Base-by-base conservation (phyloP, 2,329 filamentous ascomycete genomes). In the Pseudogymnoascus sp. region DNA sequence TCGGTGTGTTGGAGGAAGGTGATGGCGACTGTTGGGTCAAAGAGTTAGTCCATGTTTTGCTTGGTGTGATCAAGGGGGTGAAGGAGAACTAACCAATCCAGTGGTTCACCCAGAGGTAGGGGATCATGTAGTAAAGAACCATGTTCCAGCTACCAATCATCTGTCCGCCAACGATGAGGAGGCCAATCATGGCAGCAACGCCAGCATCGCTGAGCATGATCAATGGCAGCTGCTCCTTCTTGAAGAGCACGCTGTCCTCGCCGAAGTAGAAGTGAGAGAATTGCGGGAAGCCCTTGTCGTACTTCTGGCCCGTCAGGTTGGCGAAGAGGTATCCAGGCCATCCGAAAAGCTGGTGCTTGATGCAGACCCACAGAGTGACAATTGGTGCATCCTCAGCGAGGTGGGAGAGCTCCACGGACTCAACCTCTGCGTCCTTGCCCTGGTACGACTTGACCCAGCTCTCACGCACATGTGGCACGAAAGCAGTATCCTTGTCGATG, bases 1-100 rank as follows among this genome's bases (percentile, higher is more conserved):
- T 87, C 82, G 57, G 83, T 86, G 76, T 89, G 86, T 72, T 89
- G 86, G 13, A 89, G 82, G 71, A 86, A 89, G 41, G 86, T 89
- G 69, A 89, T 88, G 63, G 84, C 83, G n/a, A 89, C 84, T 83
- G 35, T 63, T 26, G 56, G 23, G 35, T 28, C 13, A 15, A n/a
- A 15, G 23, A 35, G 57, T 66, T 62, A 65, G 68, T 67, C 66
- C 67, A 60, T 48, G 48, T 9, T 52, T 3, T 23, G 21, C 10
- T 18, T 5, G 10, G 60, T 41, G 6, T 1, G 33, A 13, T 34
- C 3, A 7, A 12, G 3, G 13, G 21, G 39, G 38, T 6, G 23
- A 26, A 30, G 19, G 26, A 8, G 45, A 52, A 74, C 78, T 66
- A 75, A 82, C 79, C 75, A 38, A 88, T 76, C 83, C 83, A 88